phyloP scores from a whole-genome alignment of 139 green algal genomes.

The Ostreobium quekettii region DNA sequence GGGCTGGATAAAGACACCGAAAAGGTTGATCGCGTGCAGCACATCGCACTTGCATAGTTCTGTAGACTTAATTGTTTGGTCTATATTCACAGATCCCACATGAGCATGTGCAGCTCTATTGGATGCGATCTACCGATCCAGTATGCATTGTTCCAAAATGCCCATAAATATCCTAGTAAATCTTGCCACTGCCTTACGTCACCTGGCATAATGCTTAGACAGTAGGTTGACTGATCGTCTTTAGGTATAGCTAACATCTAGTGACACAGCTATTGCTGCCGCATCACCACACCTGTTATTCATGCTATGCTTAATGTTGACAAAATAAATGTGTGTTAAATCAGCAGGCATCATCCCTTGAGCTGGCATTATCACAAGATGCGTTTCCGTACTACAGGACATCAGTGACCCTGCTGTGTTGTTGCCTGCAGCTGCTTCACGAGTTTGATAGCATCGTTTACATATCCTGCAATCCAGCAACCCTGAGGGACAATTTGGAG shows the following conservation, averaged over 20 bases:
- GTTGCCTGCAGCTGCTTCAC: conserved; percentile 34
- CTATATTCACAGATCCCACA: too few relatives aligned
- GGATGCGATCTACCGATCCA: not conserved
- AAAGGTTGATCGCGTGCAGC: not conserved
- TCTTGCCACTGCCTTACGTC: too few relatives aligned
- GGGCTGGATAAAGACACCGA: conserved; percentile 25
- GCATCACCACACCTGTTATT: not conserved
- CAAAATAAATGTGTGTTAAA: not conserved
- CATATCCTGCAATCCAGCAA: conserved; percentile 89
- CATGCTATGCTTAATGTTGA: not conserved
- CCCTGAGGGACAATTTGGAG: conserved; percentile 56
- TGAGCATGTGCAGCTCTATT: not conserved
- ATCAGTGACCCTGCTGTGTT: not conserved
- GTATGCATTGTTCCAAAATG: not conserved
- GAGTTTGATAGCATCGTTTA: conserved; percentile 81
- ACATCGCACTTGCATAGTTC: too few relatives aligned
- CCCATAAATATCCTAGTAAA: too few relatives aligned
- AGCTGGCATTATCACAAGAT: not conserved
- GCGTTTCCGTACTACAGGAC: not conserved
- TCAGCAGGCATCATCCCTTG: not conserved
- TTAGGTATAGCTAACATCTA: too few relatives aligned
- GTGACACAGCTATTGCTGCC: too few relatives aligned
- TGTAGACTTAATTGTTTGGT: too few relatives aligned
- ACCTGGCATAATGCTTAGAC: too few relatives aligned
- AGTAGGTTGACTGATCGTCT: too few relatives aligned